A percentile compares a stretch with the other conserved stretches of the same genome.
These are phyloP conservation scores for Gonium pectorale DNA, from an alignment of 139 green algal genomes.

Conservation along the genomic window DNA sequence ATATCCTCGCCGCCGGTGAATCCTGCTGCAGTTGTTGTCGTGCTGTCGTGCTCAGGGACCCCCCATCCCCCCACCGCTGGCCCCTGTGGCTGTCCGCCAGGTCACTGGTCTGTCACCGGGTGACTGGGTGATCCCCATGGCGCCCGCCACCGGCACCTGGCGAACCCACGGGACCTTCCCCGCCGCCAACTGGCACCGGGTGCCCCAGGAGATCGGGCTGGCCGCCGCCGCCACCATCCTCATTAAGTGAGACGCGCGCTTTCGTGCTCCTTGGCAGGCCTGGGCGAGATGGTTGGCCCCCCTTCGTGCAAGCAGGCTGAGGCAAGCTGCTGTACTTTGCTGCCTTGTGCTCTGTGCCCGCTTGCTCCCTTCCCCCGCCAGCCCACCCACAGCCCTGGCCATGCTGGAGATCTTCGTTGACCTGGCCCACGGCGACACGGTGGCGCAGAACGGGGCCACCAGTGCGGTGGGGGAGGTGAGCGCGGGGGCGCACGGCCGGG, in stretches of 20 bases:
- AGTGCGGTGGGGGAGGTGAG: slow-evolving; percentile 84
- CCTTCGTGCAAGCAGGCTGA: too few species aligned
- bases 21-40: neutral
- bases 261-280: too few species aligned
- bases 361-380: slow-evolving; percentile 45
- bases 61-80: neutral
- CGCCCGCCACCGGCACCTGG: slow-evolving; percentile 83
- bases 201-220: slow-evolving; percentile 65
- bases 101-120: slow-evolving; percentile 68
- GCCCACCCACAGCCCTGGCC: slow-evolving; percentile 84
- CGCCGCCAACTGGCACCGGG: slow-evolving; percentile 58
- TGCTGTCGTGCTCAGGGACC: neutral
- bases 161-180: slow-evolving; percentile 55
- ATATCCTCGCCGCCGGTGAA: neutral
- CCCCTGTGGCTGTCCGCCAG: slow-evolving; percentile 44
- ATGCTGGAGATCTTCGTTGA: slow-evolving; percentile 89
- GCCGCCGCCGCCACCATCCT: slow-evolving; percentile 72
- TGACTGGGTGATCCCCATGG: slow-evolving; percentile 82
- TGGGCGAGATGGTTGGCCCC: too few species aligned
- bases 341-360: neutral
- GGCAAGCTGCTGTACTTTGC: too few species aligned
- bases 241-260: slow-evolving; percentile 75
- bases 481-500: neutral
- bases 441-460: slow-evolving; percentile 94
- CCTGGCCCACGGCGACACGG: slow-evolving; percentile 81